These are phyloP conservation scores for Cladosporium sp. DNA, from an alignment of 2,329 filamentous ascomycete species.

Conservation along the genomic window DNA sequence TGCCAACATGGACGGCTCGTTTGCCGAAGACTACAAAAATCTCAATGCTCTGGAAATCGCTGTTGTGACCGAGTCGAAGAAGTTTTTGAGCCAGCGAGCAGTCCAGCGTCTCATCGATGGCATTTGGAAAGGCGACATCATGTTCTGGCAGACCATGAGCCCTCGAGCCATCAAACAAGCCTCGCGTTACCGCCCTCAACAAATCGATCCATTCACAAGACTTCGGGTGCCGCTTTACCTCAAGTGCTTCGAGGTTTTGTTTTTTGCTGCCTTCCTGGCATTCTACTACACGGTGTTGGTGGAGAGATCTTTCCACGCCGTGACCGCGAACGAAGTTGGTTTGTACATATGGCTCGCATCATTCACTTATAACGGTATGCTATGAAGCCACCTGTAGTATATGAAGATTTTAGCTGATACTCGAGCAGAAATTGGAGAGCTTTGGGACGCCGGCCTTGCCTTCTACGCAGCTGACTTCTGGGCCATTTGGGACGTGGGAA, in stretches of 20 bases:
- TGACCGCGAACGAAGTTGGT: conserved; percentile 65
- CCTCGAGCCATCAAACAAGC: conserved; percentile 70
- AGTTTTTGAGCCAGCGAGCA: conserved; percentile 72
- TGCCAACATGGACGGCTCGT: conserved; percentile 19
- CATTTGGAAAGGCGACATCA: conserved; percentile 80
- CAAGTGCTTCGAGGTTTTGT: conserved; percentile 77
- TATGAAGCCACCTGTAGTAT: background rate
- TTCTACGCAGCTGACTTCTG: conserved; percentile 83
- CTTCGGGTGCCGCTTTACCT: conserved; percentile 76
- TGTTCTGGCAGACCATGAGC: conserved; percentile 79
- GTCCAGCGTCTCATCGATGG: conserved; percentile 80
- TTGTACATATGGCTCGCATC: conserved; percentile 83
- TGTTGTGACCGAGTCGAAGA: conserved; percentile 74
- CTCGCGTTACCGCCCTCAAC: conserved; percentile 64
- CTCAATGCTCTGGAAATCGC: conserved; percentile 86
- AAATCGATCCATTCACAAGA: conserved; percentile 68
- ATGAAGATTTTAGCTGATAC: background rate
- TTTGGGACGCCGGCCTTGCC: conserved; percentile 76
- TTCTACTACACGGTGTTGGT: conserved; percentile 86
- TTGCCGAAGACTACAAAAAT: conserved; percentile 54
- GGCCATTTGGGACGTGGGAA: conserved; percentile 58
- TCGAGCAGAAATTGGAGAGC: conserved; percentile 58
- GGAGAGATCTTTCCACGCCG: conserved; percentile 59
- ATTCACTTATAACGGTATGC: conserved; percentile 74
- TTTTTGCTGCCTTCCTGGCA: conserved; percentile 70